Percentiles rank a stretch among this genome's conserved stretches.
phyloP scores from a whole-genome alignment of 2,329 filamentous ascomycete species.

The Xenoacremonium recifei region DNA sequence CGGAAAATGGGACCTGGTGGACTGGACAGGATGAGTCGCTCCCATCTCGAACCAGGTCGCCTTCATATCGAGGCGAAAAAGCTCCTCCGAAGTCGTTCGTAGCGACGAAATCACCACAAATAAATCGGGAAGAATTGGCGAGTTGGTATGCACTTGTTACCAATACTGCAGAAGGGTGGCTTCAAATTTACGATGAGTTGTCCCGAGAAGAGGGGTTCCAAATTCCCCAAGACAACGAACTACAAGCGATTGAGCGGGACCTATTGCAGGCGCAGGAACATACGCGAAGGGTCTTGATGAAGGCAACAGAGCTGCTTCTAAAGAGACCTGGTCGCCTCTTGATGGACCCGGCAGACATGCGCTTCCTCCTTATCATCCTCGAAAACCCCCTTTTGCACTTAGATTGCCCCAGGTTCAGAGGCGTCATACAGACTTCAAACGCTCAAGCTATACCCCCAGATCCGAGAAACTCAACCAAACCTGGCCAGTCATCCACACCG shows the following conservation, averaged over 20 bases:
- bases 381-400: constrained; percentile 73
- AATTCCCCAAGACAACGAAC: constrained; percentile 33
- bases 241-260: constrained; percentile 46
- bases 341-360: constrained; percentile 64
- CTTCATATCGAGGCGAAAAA: constrained; percentile 15
- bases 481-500: constrained; percentile 17
- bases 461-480: constrained; percentile 7
- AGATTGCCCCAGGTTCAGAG: constrained; percentile 38
- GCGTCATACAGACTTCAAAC: constrained; percentile 35
- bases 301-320: constrained; percentile 74
- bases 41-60: constrained; percentile 11
- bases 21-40: constrained; percentile 50
- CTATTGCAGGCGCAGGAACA: constrained; percentile 63
- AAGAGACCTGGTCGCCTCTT: constrained; percentile 75
- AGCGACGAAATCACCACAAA: constrained; percentile 53
- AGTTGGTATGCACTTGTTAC: constrained; percentile 74
- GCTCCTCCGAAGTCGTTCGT: constrained; percentile 12
- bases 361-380: constrained; percentile 76
- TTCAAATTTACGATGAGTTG: constrained; percentile 55
- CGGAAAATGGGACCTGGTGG: constrained; percentile 84
- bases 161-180: constrained; percentile 68
- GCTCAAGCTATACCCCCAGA: constrained; percentile 10
- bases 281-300: constrained; percentile 68
- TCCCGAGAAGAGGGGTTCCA: constrained; percentile 25
- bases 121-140: constrained; percentile 71